phyloP scores from a whole-genome alignment of 768 basidiomycete genomes.

The Pulveroboletus frians region DNA sequence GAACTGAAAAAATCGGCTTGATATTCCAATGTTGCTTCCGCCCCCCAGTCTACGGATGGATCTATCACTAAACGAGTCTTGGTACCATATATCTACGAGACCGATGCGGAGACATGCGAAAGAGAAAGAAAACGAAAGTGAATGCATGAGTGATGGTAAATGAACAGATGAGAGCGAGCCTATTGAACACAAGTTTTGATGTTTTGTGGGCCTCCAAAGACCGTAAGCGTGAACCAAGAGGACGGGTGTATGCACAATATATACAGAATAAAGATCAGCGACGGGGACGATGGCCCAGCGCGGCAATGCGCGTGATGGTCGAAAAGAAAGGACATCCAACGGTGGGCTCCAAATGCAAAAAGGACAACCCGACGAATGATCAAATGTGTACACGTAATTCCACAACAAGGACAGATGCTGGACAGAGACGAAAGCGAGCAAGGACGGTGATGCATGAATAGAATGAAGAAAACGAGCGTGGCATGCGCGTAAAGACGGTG shows the following conservation, averaged over 20 bases:
- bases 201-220: not conserved
- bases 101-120: not conserved
- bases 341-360: conserved; percentile 7
- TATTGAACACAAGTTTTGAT: not conserved
- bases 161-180: not conserved
- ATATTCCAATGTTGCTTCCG: too few relatives aligned
- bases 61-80: conserved; percentile 18
- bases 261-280: conserved; percentile 20
- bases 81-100: conserved; percentile 17
- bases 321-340: not conserved
- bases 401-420: conserved; percentile 26
- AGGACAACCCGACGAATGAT: conserved; percentile 8
- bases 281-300: not conserved
- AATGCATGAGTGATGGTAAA: conserved; percentile 1
- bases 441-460: conserved; percentile 3
- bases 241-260: conserved; percentile 8
- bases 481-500: conserved; percentile 16
- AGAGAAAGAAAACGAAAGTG: not conserved
- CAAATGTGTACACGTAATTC: conserved; percentile 31
- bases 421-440: conserved; percentile 16
- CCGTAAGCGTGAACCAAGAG: not conserved
- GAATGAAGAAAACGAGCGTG: conserved; percentile 10
- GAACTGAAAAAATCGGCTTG: too few relatives aligned
- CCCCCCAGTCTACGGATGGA: not conserved
- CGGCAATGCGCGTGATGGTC: not conserved